These are phyloP conservation scores for Plasmodium knowlesi DNA, from an alignment of 169 alveolate genomes.

Conservation along the genomic window DNA sequence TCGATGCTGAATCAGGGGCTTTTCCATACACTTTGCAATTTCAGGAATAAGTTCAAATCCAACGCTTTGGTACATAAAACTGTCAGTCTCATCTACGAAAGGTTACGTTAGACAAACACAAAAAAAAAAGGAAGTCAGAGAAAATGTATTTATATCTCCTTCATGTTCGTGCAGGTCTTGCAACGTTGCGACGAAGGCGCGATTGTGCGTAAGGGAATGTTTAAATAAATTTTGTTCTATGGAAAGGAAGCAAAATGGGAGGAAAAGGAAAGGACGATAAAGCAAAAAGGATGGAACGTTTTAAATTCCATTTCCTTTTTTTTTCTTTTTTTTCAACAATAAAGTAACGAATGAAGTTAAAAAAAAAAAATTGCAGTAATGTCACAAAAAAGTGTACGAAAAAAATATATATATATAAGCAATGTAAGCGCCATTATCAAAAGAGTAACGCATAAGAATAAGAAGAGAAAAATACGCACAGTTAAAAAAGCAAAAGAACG, in stretches of 20 bases:
- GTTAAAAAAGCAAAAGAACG: not conserved
- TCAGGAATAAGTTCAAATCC: slow-evolving; percentile 93
- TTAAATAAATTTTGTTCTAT: not conserved
- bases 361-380: not conserved
- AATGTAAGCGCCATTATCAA: not conserved
- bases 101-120: slow-evolving; percentile 24
- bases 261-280: not conserved
- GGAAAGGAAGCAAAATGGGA: not conserved
- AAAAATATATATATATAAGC: not conserved
- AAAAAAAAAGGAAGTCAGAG: slow-evolving; percentile 11
- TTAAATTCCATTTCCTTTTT: not conserved
- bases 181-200: not conserved
- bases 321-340: not conserved
- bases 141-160: not conserved
- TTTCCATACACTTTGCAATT: slow-evolving; percentile 94
- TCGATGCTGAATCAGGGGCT: slow-evolving; percentile 89
- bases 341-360: not conserved
- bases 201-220: not conserved
- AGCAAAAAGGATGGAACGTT: not conserved
- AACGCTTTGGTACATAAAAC: slow-evolving; percentile 97
- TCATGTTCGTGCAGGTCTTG: not conserved
- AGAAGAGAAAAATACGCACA: not conserved
- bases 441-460: not conserved
- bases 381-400: not conserved
- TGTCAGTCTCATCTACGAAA: slow-evolving; percentile 89